Conservation (phyloP, 805 yeast species). For the Ogataea pignaliae region DNA sequence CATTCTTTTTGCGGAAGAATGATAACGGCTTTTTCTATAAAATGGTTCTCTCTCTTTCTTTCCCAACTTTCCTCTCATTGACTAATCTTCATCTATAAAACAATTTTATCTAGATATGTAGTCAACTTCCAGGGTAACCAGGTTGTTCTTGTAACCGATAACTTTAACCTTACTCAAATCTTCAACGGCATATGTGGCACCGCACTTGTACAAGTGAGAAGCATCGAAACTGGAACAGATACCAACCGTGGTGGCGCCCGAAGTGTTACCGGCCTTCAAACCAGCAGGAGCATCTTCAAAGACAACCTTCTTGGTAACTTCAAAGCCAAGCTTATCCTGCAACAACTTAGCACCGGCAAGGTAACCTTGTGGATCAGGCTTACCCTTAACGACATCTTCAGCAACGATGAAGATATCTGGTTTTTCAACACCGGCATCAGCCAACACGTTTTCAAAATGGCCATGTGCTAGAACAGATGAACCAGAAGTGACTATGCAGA, state of each 20-base stretch:
- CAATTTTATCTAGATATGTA: slow-evolving; percentile 10
- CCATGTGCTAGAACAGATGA: slow-evolving; percentile 70
- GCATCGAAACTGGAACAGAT: slow-evolving; percentile 76
- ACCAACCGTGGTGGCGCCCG: slow-evolving; percentile 80
- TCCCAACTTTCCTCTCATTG: no score
- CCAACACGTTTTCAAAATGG: slow-evolving; percentile 67
- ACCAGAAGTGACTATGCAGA: slow-evolving; percentile 90
- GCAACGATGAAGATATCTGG: slow-evolving; percentile 83
- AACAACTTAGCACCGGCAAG: slow-evolving; percentile 46
- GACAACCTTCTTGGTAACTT: slow-evolving; percentile 45
- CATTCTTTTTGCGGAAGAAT: background rate
- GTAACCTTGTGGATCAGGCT: slow-evolving; percentile 87
- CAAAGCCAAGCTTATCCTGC: slow-evolving; percentile 32
- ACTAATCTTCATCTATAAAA: background rate
- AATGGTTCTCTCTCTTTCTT: background rate
- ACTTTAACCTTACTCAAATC: slow-evolving; percentile 63
- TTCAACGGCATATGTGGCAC: slow-evolving; percentile 78
- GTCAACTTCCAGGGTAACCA: slow-evolving; percentile 35
- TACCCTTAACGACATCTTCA: slow-evolving; percentile 72
- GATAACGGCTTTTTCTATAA: background rate
- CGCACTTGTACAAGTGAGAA: slow-evolving; percentile 63
- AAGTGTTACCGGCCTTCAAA: slow-evolving; percentile 74
- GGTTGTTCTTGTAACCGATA: slow-evolving; percentile 45
- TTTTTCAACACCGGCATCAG: slow-evolving; percentile 37
- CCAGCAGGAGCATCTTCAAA: slow-evolving; percentile 93